Percentiles rank a stretch among this genome's conserved stretches.
phyloP scores from a whole-genome alignment of 2,329 filamentous ascomycete genomes.

The Bipolaris gigantea region DNA sequence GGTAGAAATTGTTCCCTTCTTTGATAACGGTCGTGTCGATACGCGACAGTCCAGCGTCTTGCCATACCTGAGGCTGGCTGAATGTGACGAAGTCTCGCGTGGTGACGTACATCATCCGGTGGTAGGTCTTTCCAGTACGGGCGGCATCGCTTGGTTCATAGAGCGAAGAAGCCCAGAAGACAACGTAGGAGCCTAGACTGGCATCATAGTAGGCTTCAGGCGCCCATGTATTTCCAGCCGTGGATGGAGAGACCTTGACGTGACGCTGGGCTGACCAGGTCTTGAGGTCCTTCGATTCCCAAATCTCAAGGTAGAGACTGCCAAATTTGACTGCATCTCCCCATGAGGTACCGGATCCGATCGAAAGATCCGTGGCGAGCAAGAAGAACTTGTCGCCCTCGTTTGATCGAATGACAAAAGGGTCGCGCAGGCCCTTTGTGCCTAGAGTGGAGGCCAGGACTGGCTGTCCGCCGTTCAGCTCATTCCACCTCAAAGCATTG shows the following conservation, averaged over 20 bases:
- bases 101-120: conserved; percentile 58
- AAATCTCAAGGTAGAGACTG: conserved; percentile 57
- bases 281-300: conserved; percentile 56
- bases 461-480: conserved; percentile 54
- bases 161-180: conserved; percentile 54
- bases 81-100: conserved; percentile 57
- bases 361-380: conserved; percentile 58
- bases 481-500: conserved; percentile 55
- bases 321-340: conserved; percentile 51
- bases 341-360: conserved; percentile 59
- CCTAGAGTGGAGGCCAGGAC: conserved; percentile 52
- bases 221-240: conserved; percentile 59
- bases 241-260: conserved; percentile 52
- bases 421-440: conserved; percentile 56
- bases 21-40: conserved; percentile 58
- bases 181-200: conserved; percentile 47
- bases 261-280: conserved; percentile 58
- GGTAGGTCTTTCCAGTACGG: conserved; percentile 51
- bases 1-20: conserved; percentile 50
- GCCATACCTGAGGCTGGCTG: conserved; percentile 53
- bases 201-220: conserved; percentile 57
- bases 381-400: conserved; percentile 58
- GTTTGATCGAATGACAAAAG: conserved; percentile 56
- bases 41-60: conserved; percentile 55
- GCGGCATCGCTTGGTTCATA: conserved; percentile 48